Base-by-base conservation (phyloP, 2,329 filamentous ascomycete genomes). In the Whalleya microplaca region DNA sequence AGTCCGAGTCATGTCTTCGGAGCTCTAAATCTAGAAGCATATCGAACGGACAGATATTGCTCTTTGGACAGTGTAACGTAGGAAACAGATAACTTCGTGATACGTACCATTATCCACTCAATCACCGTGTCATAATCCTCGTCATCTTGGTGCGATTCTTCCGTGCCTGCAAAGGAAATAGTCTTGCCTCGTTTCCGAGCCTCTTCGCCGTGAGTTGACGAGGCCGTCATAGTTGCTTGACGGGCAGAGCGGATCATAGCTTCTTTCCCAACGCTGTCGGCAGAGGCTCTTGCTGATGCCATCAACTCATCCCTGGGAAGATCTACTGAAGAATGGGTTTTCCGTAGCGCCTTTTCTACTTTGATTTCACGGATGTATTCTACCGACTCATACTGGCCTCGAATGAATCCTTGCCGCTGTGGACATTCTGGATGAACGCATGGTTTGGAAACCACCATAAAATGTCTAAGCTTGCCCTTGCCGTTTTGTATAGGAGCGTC, bases 311-410 rank as follows among this genome's bases (percentile, higher is more conserved):
- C 71, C 20, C 68, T 69, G 41, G 65, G 63, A 2, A 81, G 62
- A 57, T 83, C 76, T 3, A 75, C 70, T 0, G 79, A 78, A 18
- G 80, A 83, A 21, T 72, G 69, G 5, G 74, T 74, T 60, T 75
- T 75, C 29, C 75, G 75, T 9, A 76, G 60, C 2, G 75, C 71
- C 61, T 78, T 71, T 43, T 79, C 76, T 9, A 86, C 70, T 0
- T 87, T 88, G 14, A 97, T 83, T 73, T 98, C 93, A 48, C 93
- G 82, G 55, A 97, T 93, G 63, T 96, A 81, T 73, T 98, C 94
- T 16, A 97, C 89, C 1, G 91, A 96, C 76, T 97, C 93, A 66
- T 97, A 98, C 61, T 87, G 82, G 2, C 93, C 94, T 41, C 92
- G 83, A 47, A 96, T 90, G 70, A 88, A 94, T 16, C 90, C 91